Conservation (phyloP, 176 grass and related monocot genomes). For the Echinochloa phyllopogon region DNA sequence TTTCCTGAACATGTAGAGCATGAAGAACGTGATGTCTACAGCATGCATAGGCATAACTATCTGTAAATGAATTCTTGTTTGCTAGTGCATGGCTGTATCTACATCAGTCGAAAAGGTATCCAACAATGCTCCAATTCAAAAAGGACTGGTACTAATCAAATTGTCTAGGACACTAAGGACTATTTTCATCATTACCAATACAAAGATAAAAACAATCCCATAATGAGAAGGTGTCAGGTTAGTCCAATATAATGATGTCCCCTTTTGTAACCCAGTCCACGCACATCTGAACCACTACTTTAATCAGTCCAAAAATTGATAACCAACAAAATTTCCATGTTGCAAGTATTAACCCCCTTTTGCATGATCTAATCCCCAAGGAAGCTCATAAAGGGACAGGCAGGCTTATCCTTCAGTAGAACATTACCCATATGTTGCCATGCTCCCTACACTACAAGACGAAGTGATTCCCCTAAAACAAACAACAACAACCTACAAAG, state of each 20-base stretch:
- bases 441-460: slow-evolving; percentile 26
- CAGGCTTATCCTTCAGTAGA: slow-evolving; percentile 13
- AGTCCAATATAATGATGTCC: neutral
- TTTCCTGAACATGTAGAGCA: slow-evolving; percentile 6
- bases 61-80: slow-evolving; percentile 7
- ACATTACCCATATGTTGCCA: neutral
- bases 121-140: slow-evolving; percentile 7
- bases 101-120: neutral
- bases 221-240: neutral
- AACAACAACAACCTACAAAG: neutral
- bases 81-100: slow-evolving; percentile 19
- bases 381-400: slow-evolving; percentile 8
- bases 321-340: slow-evolving; percentile 11
- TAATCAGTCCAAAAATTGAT: neutral
- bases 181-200: neutral
- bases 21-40: neutral
- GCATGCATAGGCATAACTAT: neutral
- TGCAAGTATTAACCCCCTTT: slow-evolving; percentile 6
- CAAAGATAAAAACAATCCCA: neutral
- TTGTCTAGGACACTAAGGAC: neutral
- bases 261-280: neutral
- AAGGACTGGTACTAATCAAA: neutral
- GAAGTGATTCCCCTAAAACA: slow-evolving; percentile 15
- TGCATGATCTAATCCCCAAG: slow-evolving; percentile 4
- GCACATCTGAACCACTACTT: slow-evolving; percentile 2